These are phyloP conservation scores for Cladosporium sp. DNA, from an alignment of 2,329 filamentous ascomycete species.

Conservation along the genomic window DNA sequence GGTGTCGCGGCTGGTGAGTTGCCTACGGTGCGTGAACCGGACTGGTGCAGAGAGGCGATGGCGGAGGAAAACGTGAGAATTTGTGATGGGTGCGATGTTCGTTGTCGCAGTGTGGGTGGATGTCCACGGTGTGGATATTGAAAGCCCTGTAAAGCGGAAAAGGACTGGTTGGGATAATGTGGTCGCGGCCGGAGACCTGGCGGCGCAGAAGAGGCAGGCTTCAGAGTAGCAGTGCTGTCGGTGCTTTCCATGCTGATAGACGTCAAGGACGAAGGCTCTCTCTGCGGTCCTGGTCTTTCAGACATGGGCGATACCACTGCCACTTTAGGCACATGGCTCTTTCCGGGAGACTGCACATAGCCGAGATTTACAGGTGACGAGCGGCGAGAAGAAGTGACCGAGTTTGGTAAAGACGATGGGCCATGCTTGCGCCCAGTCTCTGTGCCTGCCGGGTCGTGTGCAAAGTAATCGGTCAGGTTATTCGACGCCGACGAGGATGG, in stretches of 20 bases:
- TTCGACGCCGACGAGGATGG: background rate
- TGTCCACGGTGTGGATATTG: slow-evolving; percentile 34
- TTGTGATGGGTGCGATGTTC: slow-evolving; percentile 39
- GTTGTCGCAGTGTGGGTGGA: slow-evolving; percentile 36
- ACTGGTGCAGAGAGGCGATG: slow-evolving; percentile 36
- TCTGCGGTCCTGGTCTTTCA: slow-evolving; percentile 31
- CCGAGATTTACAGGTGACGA: background rate
- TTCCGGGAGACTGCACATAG: slow-evolving; percentile 2
- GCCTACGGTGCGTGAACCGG: slow-evolving; percentile 39
- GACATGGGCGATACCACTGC: background rate
- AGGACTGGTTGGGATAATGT: slow-evolving; percentile 46
- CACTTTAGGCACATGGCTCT: background rate
- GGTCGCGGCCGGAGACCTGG: slow-evolving; percentile 29
- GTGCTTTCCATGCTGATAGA: slow-evolving; percentile 38
- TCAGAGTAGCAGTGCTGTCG: slow-evolving; percentile 32
- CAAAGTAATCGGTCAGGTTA: slow-evolving; percentile 7
- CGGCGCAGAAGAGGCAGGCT: slow-evolving; percentile 22
- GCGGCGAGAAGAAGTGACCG: background rate
- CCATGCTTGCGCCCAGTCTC: background rate
- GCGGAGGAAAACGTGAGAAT: slow-evolving; percentile 38
- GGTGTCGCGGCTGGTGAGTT: slow-evolving; percentile 46
- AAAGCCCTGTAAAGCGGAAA: slow-evolving; percentile 45
- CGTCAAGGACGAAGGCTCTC: slow-evolving; percentile 39
- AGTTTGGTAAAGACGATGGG: background rate
- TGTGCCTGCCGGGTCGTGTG: background rate